These are phyloP conservation scores for Talaromyces sp. DNA, from an alignment of 2,329 filamentous ascomycete species.

Conservation along the genomic window DNA sequence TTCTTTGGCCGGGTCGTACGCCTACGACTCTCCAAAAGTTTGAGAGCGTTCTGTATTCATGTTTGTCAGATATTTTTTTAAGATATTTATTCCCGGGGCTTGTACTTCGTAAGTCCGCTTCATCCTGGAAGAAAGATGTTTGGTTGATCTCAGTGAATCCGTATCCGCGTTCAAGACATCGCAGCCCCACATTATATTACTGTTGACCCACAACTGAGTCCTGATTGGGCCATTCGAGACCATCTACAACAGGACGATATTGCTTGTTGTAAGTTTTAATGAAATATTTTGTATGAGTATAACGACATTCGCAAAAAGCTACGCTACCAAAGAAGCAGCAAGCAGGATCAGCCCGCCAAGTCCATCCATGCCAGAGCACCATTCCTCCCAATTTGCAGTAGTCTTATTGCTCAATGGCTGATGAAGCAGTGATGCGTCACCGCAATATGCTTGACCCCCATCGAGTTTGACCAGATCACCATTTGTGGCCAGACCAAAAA, in stretches of 20 bases:
- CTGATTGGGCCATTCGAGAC: background rate
- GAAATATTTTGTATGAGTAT: background rate
- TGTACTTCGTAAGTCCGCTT: background rate
- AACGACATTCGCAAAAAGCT: background rate
- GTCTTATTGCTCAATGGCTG: constrained; percentile 9
- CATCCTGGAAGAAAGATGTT: background rate
- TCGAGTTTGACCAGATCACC: constrained; percentile 5
- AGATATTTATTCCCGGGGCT: background rate
- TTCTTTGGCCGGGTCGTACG: constrained; percentile 15
- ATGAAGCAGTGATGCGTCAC: background rate
- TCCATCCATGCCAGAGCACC: constrained; percentile 43
- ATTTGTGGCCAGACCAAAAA: background rate
- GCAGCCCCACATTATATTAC: background rate
- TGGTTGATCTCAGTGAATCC: background rate
- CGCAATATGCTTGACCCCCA: background rate
- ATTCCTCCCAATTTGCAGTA: constrained; percentile 37
- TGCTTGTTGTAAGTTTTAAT: background rate
- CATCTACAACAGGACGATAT: background rate
- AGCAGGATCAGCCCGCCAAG: constrained; percentile 43
- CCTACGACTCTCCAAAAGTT: constrained; percentile 17
- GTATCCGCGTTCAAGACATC: background rate
- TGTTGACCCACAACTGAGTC: background rate
- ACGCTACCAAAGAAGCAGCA: constrained; percentile 30
- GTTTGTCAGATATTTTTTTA: background rate
- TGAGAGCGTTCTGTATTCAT: constrained; percentile 17